Conservation (phyloP, 2,329 filamentous ascomycete genomes). For the Sclerotinia glacialis region DNA sequence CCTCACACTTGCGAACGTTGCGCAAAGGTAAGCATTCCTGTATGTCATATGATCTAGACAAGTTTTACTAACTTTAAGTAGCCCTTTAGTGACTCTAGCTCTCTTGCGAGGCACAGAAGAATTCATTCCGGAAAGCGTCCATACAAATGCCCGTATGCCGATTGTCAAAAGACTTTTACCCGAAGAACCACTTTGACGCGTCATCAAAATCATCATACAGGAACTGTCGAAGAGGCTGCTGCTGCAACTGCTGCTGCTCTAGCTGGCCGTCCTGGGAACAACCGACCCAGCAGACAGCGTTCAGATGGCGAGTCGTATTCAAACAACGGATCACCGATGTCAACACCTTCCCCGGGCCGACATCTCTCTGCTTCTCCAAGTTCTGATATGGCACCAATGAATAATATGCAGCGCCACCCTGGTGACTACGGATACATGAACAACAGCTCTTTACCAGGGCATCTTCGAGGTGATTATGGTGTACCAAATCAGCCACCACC, state of each 20-base stretch:
- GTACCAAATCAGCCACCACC: conserved; percentile 57
- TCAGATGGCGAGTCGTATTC: conserved; percentile 72
- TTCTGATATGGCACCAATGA: conserved; percentile 68
- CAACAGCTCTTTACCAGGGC: conserved; percentile 75
- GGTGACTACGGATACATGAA: conserved; percentile 73
- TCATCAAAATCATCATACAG: conserved; percentile 93
- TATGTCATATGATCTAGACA: conserved; percentile 22
- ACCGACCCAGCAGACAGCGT: conserved; percentile 51
- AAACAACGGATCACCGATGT: conserved; percentile 68
- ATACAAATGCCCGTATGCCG: conserved; percentile 95
- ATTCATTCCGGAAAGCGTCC: conserved; percentile 95
- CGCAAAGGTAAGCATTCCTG: conserved; percentile 67
- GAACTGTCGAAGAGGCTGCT: conserved; percentile 90
- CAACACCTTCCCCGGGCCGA: conserved; percentile 80
- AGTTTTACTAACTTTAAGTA: conserved; percentile 43
- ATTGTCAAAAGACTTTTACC: conserved; percentile 98
- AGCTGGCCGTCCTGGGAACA: conserved; percentile 48
- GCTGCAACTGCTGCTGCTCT: conserved; percentile 84
- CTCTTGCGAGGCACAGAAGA: conserved; percentile 84
- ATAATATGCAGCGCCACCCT: conserved; percentile 53
- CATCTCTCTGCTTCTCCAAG: conserved; percentile 76
- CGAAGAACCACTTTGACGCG: conserved; percentile 90
- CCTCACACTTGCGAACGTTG: conserved; percentile 97
- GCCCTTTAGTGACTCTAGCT: conserved; percentile 96
- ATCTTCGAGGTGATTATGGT: conserved; percentile 66